phyloP scores from a whole-genome alignment of 305 asterid genomes.

The Plantago lanceolata region DNA sequence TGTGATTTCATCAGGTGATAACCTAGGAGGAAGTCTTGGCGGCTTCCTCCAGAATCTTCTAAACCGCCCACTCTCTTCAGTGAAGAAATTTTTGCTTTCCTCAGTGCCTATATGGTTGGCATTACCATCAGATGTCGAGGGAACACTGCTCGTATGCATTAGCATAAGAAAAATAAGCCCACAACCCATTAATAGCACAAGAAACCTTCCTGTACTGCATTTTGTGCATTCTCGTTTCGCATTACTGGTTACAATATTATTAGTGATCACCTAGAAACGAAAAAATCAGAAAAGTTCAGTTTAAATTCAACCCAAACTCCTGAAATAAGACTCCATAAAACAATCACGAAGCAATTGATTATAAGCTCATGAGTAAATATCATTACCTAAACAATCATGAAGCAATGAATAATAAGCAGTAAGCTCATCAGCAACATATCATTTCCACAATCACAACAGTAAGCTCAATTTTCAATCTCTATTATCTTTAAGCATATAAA shows the following conservation, averaged over 20 bases:
- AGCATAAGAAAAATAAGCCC: slow-evolving; percentile 68
- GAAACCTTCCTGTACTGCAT: slow-evolving; percentile 90
- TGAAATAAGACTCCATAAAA: slow-evolving; percentile 3
- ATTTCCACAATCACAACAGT: too few relatives aligned
- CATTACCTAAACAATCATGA: background rate
- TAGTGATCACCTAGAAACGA: slow-evolving; percentile 58
- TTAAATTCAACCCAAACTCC: background rate
- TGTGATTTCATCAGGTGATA: slow-evolving; percentile 80
- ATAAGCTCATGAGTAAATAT: too few relatives aligned
- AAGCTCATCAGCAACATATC: too few relatives aligned
- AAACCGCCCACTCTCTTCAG: slow-evolving; percentile 48
- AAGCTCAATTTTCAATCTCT: background rate
- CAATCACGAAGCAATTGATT: background rate
- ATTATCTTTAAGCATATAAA: background rate
- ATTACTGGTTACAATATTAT: slow-evolving; percentile 42
- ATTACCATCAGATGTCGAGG: slow-evolving; percentile 35
- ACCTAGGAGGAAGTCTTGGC: slow-evolving; percentile 79
- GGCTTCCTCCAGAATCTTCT: slow-evolving; percentile 71
- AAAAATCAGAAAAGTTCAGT: background rate
- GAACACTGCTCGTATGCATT: slow-evolving; percentile 39
- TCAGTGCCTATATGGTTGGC: slow-evolving; percentile 38
- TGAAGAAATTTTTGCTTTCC: slow-evolving; percentile 40
- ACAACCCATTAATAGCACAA: slow-evolving; percentile 58
- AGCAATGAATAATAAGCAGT: too few relatives aligned
- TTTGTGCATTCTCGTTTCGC: slow-evolving; percentile 43